These are phyloP conservation scores for Aspergillus sp. DNA, from an alignment of 2,329 filamentous ascomycete species.

Conservation along the genomic window DNA sequence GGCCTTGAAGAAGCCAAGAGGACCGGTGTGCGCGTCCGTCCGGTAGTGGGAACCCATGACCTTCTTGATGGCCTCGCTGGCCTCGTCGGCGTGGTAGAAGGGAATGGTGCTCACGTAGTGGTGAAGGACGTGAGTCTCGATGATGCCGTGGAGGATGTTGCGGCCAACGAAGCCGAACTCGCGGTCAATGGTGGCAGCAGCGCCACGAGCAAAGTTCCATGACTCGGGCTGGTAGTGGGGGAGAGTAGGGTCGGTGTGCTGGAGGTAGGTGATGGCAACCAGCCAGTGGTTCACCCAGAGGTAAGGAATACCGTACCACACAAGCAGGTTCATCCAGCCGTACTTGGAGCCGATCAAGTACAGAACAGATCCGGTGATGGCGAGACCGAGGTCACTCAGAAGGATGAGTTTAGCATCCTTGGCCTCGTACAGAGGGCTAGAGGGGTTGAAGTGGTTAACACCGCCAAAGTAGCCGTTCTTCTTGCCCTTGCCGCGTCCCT, in stretches of 20 bases:
- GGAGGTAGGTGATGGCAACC: slow-evolving; percentile 94
- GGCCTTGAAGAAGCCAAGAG: slow-evolving; percentile 78
- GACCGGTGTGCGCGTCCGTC: slow-evolving; percentile 72
- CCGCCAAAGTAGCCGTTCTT: slow-evolving; percentile 74
- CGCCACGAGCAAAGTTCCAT: slow-evolving; percentile 93
- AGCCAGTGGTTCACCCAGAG: slow-evolving; percentile 99
- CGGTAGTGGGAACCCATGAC: slow-evolving; percentile 97
- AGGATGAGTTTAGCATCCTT: slow-evolving; percentile 86
- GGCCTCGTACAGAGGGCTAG: slow-evolving; percentile 85
- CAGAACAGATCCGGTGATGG: slow-evolving; percentile 62
- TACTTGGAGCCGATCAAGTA: slow-evolving; percentile 71
- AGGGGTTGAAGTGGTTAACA: slow-evolving; percentile 93
- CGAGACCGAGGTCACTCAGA: slow-evolving; percentile 80
- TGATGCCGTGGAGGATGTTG: slow-evolving; percentile 87
- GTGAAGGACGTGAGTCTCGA: slow-evolving; percentile 97
- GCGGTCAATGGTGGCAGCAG: slow-evolving; percentile 92
- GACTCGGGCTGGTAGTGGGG: slow-evolving; percentile 84
- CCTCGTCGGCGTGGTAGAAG: slow-evolving; percentile 95
- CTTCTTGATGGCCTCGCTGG: slow-evolving; percentile 87
- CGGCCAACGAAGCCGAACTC: slow-evolving; percentile 96
- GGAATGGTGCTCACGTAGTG: slow-evolving; percentile 96
- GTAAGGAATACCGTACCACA: slow-evolving; percentile 96
- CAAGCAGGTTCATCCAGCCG: slow-evolving; percentile 80
- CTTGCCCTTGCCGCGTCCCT: slow-evolving; percentile 94
- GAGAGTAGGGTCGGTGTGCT: slow-evolving; percentile 92